Base-by-base conservation (phyloP, 371 early-diverging fungal genomes). In the Nematocida displodere region DNA sequence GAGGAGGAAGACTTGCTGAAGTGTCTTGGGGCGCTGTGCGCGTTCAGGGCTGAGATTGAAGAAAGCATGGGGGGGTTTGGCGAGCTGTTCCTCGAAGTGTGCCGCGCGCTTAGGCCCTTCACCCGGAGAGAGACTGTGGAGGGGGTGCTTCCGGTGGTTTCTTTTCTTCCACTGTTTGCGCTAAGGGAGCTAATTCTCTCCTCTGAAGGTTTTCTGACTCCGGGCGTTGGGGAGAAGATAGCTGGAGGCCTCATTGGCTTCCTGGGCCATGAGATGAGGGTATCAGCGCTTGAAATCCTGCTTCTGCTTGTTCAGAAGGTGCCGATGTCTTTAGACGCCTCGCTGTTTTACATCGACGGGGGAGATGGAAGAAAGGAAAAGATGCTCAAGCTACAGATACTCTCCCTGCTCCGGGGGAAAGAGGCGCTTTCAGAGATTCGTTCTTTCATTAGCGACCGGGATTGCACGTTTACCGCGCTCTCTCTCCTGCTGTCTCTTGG, bases 321-420 rank as follows among this genome's bases (percentile, higher is more conserved):
- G 17, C 58, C 36, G 47, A 29, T 71, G n/a, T 31, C 58, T 11
- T 36, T 39, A 53, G 53, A 34, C 29, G 34, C 8, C 28, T n/a
- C 5, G 7, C 56, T 62, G n/a, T 71, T 71, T 34, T 15, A 59
- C 8, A 36, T 61, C n/a, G 37, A 13, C 5, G 5, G 15, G 0
- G 24, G 26, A 17, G 75, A 71, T 46, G 42, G 29, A 29, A n/a
- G 49, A 29, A 59, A 53, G 22, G 75, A 71, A 56, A 71, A 71
- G 33, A 26, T 71, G 13, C 39, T 63, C 17, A 71, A 71, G 52
- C 40, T 71, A 17, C 31, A 71, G 68, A 71, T 71, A 31, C 62
- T 71, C n/a, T 46, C 49, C n/a, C 39, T 26, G 2, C 5, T 71
- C 11, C 20, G 31, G 26, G 37, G 29, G 44, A 4, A 17, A 5